Conservation (phyloP, 2,329 filamentous ascomycete genomes). For the Acrocalymma vagum region DNA sequence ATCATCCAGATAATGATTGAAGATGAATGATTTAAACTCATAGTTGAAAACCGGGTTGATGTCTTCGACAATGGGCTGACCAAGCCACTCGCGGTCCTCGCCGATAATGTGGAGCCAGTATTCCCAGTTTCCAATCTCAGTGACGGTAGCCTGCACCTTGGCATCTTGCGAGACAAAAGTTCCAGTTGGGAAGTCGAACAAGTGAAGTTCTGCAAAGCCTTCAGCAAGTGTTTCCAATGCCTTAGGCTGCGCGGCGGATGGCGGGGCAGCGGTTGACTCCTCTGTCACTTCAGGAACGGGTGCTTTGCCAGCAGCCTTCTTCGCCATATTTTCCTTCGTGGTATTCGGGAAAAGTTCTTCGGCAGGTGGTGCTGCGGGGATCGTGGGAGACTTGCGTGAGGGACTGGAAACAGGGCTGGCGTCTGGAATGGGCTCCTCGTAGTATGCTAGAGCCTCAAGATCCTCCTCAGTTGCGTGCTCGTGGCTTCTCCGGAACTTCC, state of each 20-base stretch:
- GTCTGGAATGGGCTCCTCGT: slow-evolving; percentile 67
- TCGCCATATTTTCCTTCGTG: slow-evolving; percentile 51
- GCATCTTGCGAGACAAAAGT: slow-evolving; percentile 84
- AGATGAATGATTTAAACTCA: slow-evolving; percentile 98
- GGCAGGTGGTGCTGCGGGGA: slow-evolving; percentile 37
- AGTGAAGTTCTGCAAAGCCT: slow-evolving; percentile 84
- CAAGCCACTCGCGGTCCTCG: slow-evolving; percentile 82
- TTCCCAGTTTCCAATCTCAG: slow-evolving; percentile 88
- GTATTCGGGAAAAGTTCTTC: slow-evolving; percentile 47
- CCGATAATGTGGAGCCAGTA: slow-evolving; percentile 93
- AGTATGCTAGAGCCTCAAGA: slow-evolving; percentile 83
- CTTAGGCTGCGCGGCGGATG: slow-evolving; percentile 69
- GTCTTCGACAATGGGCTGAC: slow-evolving; percentile 84
- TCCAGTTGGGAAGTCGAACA: slow-evolving; percentile 89
- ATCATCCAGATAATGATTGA: slow-evolving; percentile 92
- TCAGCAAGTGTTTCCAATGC: slow-evolving; percentile 76
- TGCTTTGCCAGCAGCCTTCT: slow-evolving; percentile 47
- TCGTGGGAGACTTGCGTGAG: slow-evolving; percentile 44
- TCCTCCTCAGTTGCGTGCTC: slow-evolving; percentile 84
- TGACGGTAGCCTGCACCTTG: slow-evolving; percentile 79
- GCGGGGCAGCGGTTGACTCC: slow-evolving; percentile 66
- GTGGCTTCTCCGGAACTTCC: slow-evolving; percentile 85
- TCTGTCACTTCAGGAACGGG: slow-evolving; percentile 42
- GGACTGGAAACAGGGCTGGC: slow-evolving; percentile 66
- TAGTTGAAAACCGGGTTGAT: slow-evolving; percentile 99